Evolutionary conservation across 2,329 filamentous ascomycete genomes (phyloP), one percentile per base, ranked within the genome.

Genomic region (Coniella vitis): DNA sequence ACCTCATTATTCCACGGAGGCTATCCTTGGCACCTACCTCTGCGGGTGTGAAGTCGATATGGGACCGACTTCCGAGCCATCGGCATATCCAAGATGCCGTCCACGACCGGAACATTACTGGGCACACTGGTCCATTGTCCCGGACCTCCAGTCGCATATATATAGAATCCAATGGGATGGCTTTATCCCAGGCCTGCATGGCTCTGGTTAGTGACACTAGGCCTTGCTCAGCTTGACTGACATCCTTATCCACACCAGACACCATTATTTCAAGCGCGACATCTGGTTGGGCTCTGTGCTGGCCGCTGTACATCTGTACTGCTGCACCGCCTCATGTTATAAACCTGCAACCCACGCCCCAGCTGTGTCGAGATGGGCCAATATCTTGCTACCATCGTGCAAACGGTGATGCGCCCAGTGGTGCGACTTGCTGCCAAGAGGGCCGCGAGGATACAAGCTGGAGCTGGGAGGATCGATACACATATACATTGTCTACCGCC

Each of bases 381-480:
- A 12, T 48, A 43, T 16, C 31, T 43, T 13, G 32, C 46, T 3
- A 48, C 22, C 7, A 40, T 48, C 17, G 32, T 48, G 4, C 46
- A 48, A 38, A 39, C 39, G 38, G 46, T 48, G 32, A 37, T 48
- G 46, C 37, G 34, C 32, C 39, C 39, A 34, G 46, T 42, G 34
- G 46, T 48, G 12, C 34, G 46, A 8, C 25, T 48, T 9, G 38
- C 38, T 2, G 46, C 46, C 3, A 43, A 42, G 46, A 31, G 46
- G 21, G 46, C 46, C 17, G 35, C 46, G 17, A 48, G 34, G 39
- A 48, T 48, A 48, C 17, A 37, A 38, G 46, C 46, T 4, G 46
- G 46, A 29, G 36, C 35, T 79, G 65, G 45, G 14, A 39, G 42
- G 16, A 42, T 52, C 19, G 49, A 52, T 32, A 52, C 49, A 14